These are phyloP conservation scores for Trichocladium uniseriatum DNA, from an alignment of 495 filamentous ascomycete genomes.

Conservation along the genomic window DNA sequence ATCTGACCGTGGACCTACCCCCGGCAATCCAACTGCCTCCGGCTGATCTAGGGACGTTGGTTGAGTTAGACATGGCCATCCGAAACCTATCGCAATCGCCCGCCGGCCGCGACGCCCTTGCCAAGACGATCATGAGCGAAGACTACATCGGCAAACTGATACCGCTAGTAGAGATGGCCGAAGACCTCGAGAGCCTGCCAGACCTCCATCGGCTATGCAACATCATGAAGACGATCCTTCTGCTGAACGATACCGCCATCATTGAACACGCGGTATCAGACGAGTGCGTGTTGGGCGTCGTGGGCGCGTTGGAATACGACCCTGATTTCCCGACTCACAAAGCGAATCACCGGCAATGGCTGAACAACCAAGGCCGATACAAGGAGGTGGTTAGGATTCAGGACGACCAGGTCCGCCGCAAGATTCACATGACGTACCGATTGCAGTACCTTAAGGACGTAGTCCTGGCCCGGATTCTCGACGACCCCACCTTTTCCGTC, in stretches of 20 bases:
- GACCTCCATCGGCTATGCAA: constrained; percentile 91
- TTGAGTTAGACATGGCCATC: constrained; percentile 74
- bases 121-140: constrained; percentile 73
- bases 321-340: constrained; percentile 98
- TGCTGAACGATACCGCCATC: constrained; percentile 88
- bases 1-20: constrained; percentile 55
- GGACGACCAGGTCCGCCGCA: constrained; percentile 66
- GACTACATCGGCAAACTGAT: constrained; percentile 85
- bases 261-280: constrained; percentile 91
- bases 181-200: constrained; percentile 76
- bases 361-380: constrained; percentile 77
- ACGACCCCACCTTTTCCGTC: constrained; percentile 95
- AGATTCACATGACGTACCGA: constrained; percentile 94
- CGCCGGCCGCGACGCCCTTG: constrained; percentile 75
- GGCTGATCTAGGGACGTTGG: constrained; percentile 68
- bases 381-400: constrained; percentile 94
- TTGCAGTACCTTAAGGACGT: constrained; percentile 98
- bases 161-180: constrained; percentile 73
- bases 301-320: constrained; percentile 95
- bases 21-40: constrained; percentile 65
- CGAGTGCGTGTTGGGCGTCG: constrained; percentile 79
- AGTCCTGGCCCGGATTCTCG: constrained; percentile 87
- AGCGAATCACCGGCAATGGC: constrained; percentile 91
- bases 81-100: constrained; percentile 63
- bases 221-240: constrained; percentile 92